Conservation (phyloP, 371 early-diverging fungal genomes). For the Furculomyces boomerangus region DNA sequence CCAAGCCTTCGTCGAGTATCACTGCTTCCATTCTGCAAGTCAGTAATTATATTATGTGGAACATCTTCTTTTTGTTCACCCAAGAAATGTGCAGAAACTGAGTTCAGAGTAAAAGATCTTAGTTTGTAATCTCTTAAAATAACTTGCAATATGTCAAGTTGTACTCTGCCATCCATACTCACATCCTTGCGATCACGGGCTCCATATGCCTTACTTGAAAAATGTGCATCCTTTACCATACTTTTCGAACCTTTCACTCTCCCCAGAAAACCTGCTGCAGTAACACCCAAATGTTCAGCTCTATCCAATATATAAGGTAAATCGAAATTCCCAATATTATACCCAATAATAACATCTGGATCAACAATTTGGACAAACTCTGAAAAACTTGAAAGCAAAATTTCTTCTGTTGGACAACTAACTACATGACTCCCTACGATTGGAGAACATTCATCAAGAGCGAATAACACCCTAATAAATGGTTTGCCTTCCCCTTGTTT, state of each 20-base stretch:
- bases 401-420: slow-evolving; percentile 68
- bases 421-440: slow-evolving; percentile 89
- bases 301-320: slow-evolving; percentile 95
- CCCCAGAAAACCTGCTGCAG: slow-evolving; percentile 70
- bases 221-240: slow-evolving; percentile 65
- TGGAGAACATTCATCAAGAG: slow-evolving; percentile 67
- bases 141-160: slow-evolving; percentile 89
- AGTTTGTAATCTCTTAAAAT: slow-evolving; percentile 97
- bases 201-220: slow-evolving; percentile 87
- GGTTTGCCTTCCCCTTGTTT: slow-evolving; percentile 78
- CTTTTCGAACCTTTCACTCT: slow-evolving; percentile 51
- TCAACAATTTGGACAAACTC: slow-evolving; percentile 75
- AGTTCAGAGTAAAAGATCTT: slow-evolving; percentile 93
- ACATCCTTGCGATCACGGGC: slow-evolving; percentile 76
- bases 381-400: slow-evolving; percentile 74
- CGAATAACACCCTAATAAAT: slow-evolving; percentile 86
- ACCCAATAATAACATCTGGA: slow-evolving; percentile 98
- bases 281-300: slow-evolving; percentile 57
- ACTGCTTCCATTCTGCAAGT: slow-evolving; percentile 83
- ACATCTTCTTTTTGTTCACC: slow-evolving; percentile 99
- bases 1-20: slow-evolving; percentile 97
- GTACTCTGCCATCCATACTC: slow-evolving; percentile 89
- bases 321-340: slow-evolving; percentile 97
- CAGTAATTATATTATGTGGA: slow-evolving; percentile 95
- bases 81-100: slow-evolving; percentile 94